phyloP scores from a whole-genome alignment of 805 yeast species.

The Barnettozyma botsteinii region DNA sequence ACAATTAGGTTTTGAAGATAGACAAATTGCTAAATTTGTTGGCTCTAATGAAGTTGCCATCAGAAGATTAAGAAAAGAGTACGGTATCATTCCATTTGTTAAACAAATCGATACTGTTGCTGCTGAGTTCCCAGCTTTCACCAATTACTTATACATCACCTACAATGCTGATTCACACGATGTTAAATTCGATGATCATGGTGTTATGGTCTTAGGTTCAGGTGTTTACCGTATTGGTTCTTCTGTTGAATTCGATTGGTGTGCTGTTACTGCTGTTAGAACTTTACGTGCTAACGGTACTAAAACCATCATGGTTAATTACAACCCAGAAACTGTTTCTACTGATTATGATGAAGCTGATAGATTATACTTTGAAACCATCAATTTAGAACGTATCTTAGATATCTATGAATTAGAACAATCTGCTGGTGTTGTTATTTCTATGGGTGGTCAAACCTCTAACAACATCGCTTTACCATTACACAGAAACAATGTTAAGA shows the following conservation, averaged over 20 bases:
- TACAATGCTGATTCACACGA: conserved; percentile 90
- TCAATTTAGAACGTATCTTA: conserved; percentile 87
- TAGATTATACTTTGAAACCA: conserved; percentile 91
- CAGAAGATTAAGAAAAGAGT: conserved; percentile 81
- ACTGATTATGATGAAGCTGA: conserved; percentile 99
- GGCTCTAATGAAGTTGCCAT: conserved; percentile 90
- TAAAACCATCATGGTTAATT: conserved; percentile 95
- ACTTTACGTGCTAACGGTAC: conserved; percentile 80
- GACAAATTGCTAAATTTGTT: conserved; percentile 88
- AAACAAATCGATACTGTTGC: conserved; percentile 98
- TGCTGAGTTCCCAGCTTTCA: conserved; percentile 96
- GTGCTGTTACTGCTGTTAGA: conserved; percentile 96
- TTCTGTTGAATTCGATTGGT: conserved; percentile 98
- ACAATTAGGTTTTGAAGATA: conserved; percentile 94
- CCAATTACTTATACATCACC: conserved; percentile 91
- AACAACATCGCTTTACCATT: conserved; percentile 91
- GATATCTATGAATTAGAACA: conserved; percentile 92
- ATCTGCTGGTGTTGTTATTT: conserved; percentile 85
- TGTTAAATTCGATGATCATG: conserved; percentile 83
- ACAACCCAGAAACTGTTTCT: conserved; percentile 98
- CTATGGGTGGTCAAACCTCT: conserved; percentile 99
- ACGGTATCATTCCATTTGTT: conserved; percentile 84
- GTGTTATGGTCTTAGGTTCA: conserved; percentile 93
- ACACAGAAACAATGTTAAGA: conserved; percentile 91
- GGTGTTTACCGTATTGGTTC: conserved; percentile 99